phyloP scores from a whole-genome alignment of 1,284 basidiomycete genomes.

The Thelephora terrestris region DNA sequence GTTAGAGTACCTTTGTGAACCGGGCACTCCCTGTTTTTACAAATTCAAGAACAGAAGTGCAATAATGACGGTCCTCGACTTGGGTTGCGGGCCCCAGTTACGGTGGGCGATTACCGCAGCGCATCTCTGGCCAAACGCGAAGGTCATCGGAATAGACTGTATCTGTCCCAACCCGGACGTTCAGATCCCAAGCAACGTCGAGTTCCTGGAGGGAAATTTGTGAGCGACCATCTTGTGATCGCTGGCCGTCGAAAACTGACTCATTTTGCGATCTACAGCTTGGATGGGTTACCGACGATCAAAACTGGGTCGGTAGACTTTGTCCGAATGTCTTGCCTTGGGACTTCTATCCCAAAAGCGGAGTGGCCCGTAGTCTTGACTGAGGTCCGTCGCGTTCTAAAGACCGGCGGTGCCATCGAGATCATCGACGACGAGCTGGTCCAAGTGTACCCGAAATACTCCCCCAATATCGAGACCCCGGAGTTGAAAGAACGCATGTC shows the following conservation, averaged over 20 bases:
- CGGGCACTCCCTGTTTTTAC: slow-evolving; percentile 46
- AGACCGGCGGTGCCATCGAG: slow-evolving; percentile 52
- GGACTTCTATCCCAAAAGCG: slow-evolving; percentile 45
- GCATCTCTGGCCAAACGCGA: slow-evolving; percentile 42
- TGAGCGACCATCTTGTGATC: slow-evolving; percentile 26
- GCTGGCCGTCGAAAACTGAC: slow-evolving; percentile 7
- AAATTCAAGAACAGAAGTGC: slow-evolving; percentile 43
- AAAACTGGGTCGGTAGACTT: slow-evolving; percentile 51
- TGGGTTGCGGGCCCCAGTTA: slow-evolving; percentile 57
- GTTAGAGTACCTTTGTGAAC: slow-evolving; percentile 38
- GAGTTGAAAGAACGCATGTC: no score
- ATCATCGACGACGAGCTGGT: slow-evolving; percentile 60
- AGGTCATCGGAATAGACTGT: slow-evolving; percentile 51
- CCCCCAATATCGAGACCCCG: slow-evolving; percentile 6
- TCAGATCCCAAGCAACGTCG: slow-evolving; percentile 33
- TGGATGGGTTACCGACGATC: slow-evolving; percentile 43
- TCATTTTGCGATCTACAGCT: slow-evolving; percentile 27
- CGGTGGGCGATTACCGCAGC: slow-evolving; percentile 54
- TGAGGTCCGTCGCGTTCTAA: slow-evolving; percentile 52
- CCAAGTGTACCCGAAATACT: slow-evolving; percentile 40
- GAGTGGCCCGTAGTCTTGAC: slow-evolving; percentile 47
- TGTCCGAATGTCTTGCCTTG: slow-evolving; percentile 58
- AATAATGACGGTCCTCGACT: slow-evolving; percentile 42
- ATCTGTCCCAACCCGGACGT: slow-evolving; percentile 12
- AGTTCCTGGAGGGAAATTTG: slow-evolving; percentile 56